Percentiles rank a stretch among this genome's conserved stretches.
phyloP scores from a whole-genome alignment of 78 protist species.

The Dictyostelium intermedium region DNA sequence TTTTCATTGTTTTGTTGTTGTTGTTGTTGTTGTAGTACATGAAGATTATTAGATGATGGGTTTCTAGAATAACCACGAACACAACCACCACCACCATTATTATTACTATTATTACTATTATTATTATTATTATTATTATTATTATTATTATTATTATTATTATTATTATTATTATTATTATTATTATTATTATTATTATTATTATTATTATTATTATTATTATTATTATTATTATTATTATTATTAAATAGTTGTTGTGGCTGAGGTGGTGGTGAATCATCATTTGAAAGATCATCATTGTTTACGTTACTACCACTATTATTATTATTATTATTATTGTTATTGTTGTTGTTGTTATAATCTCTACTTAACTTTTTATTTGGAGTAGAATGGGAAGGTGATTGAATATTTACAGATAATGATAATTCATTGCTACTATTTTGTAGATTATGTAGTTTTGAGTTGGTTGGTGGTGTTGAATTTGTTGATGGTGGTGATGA shows the following conservation, averaged over 20 bases:
- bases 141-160: conserved; percentile 18
- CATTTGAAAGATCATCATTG: not conserved
- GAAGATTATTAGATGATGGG: conserved; percentile 1
- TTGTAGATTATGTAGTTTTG: not conserved
- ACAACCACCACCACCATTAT: not conserved
- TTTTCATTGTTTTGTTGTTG: not conserved
- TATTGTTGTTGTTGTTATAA: not conserved
- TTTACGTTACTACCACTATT: not conserved
- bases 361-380: not conserved
- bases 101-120: not conserved
- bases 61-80: not conserved
- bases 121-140: not conserved
- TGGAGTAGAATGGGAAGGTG: not conserved
- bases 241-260: too few species aligned
- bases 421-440: not conserved
- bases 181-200: too few species aligned
- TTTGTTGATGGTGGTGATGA: not conserved
- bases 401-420: not conserved
- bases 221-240: too few species aligned
- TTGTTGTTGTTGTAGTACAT: conserved; percentile 1
- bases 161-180: too few species aligned
- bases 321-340: conserved; percentile 13
- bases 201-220: too few species aligned
- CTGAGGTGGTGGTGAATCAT: not conserved
- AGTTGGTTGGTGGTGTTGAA: not conserved